These are phyloP conservation scores for Leishmania turanica DNA, from an alignment of 208 protist species.

Conservation along the genomic window DNA sequence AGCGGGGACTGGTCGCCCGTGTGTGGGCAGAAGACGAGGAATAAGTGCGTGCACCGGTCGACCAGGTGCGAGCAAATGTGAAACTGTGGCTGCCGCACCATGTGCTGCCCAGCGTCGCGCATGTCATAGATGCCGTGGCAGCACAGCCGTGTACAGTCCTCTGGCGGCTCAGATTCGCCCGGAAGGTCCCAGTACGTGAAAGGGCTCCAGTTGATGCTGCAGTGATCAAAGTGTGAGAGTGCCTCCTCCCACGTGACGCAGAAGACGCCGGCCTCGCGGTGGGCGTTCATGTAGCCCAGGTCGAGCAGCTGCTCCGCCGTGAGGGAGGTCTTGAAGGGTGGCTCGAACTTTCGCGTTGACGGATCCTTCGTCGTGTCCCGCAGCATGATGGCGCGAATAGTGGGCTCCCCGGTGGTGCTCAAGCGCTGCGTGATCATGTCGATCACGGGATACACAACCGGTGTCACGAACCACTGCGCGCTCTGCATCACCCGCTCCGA, in stretches of 20 bases:
- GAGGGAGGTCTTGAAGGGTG: constrained; percentile 22
- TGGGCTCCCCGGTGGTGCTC: not conserved
- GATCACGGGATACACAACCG: constrained; percentile 17
- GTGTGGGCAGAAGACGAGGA: constrained; percentile 73
- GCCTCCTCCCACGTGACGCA: constrained; percentile 82
- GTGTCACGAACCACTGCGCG: not conserved
- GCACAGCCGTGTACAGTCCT: constrained; percentile 51
- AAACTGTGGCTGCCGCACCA: constrained; percentile 68
- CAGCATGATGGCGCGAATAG: constrained; percentile 27
- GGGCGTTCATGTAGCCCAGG: constrained; percentile 45
- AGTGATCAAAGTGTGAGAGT: constrained; percentile 57
- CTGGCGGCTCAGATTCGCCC: constrained; percentile 23
- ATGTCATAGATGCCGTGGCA: constrained; percentile 56
- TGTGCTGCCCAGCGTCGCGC: constrained; percentile 14
- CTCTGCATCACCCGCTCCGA: not conserved
- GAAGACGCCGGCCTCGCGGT: constrained; percentile 71
- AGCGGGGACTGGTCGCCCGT: constrained; percentile 48
- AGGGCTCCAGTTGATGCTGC: constrained; percentile 77
- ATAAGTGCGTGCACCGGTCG: constrained; percentile 50
- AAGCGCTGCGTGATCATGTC: constrained; percentile 24
- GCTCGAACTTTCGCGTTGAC: constrained; percentile 3
- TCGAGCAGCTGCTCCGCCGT: constrained; percentile 16
- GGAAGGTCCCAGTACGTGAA: constrained; percentile 58
- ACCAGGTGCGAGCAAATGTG: constrained; percentile 62
- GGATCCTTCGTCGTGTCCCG: constrained; percentile 33